Evolutionary conservation across 495 filamentous ascomycete species (phyloP).

Genomic region (Clohesyomyces aquaticus): DNA sequence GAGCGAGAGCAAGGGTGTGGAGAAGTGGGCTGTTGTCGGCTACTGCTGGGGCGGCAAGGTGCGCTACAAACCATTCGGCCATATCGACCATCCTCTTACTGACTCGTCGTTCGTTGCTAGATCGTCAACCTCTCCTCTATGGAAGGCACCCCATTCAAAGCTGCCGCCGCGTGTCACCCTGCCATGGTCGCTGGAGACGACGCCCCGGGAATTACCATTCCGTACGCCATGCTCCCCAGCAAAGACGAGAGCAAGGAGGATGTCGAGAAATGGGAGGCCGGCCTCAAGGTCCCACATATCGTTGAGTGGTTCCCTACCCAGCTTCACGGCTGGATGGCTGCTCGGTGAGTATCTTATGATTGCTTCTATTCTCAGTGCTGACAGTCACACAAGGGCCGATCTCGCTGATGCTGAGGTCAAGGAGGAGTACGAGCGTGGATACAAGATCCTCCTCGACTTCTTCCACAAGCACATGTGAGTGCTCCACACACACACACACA

Average conservation of each 20-base stretch:
- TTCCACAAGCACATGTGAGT: slow-evolving; percentile 71
- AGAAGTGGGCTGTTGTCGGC: slow-evolving; percentile 84
- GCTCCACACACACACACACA: not conserved
- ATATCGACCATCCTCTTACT: not conserved
- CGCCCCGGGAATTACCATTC: slow-evolving; percentile 38
- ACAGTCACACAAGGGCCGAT: slow-evolving; percentile 53
- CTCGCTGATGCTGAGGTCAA: slow-evolving; percentile 67
- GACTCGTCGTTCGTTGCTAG: slow-evolving; percentile 39
- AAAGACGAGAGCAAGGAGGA: slow-evolving; percentile 62
- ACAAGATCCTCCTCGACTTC: slow-evolving; percentile 73
- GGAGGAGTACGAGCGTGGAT: slow-evolving; percentile 79
- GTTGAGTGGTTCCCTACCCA: slow-evolving; percentile 81
- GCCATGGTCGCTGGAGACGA: slow-evolving; percentile 74
- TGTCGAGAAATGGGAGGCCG: slow-evolving; percentile 71
- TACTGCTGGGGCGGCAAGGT: slow-evolving; percentile 80
- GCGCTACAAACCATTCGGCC: not conserved
- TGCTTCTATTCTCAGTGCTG: not conserved
- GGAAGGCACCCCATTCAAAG: slow-evolving; percentile 67
- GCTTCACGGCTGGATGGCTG: slow-evolving; percentile 93
- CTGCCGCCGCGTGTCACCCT: slow-evolving; percentile 74
- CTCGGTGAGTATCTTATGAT: slow-evolving; percentile 39
- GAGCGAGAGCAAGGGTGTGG: slow-evolving; percentile 59
- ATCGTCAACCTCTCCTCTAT: slow-evolving; percentile 64
- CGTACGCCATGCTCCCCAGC: slow-evolving; percentile 50
- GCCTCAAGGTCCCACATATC: slow-evolving; percentile 67